Conservation (phyloP, 139 green algal genomes). For the Micractinium conductrix region DNA sequence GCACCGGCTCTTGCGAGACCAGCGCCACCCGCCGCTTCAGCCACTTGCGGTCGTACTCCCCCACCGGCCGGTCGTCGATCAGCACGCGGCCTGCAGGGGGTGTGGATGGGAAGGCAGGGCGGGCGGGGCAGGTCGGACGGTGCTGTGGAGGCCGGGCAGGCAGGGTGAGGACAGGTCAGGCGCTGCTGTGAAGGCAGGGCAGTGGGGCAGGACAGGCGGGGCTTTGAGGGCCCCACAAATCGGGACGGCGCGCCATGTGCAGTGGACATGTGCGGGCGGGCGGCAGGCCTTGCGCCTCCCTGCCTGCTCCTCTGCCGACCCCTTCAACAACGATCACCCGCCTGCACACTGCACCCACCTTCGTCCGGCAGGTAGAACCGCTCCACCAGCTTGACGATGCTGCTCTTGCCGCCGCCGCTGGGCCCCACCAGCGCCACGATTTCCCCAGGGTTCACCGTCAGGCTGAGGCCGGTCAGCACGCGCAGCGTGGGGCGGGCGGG, state of each 20-base stretch:
- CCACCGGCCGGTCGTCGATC: slow-evolving; percentile 81
- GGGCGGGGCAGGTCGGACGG: too few relatives aligned
- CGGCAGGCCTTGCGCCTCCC: too few relatives aligned
- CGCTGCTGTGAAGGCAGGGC: too few relatives aligned
- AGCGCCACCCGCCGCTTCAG: slow-evolving; percentile 64
- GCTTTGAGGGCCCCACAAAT: too few relatives aligned
- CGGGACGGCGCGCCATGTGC: too few relatives aligned
- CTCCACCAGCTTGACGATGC: slow-evolving; percentile 92
- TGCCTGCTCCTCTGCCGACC: too few relatives aligned
- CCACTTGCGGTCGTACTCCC: slow-evolving; percentile 66
- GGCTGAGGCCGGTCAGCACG: slow-evolving; percentile 69
- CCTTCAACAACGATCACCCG: too few relatives aligned
- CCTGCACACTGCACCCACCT: background rate
- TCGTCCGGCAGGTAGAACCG: slow-evolving; percentile 86
- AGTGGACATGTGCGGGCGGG: too few relatives aligned
- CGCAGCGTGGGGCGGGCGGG: slow-evolving; percentile 64
- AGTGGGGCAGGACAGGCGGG: too few relatives aligned
- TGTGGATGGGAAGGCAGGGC: too few relatives aligned
- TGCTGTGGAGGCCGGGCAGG: too few relatives aligned
- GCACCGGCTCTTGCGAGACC: slow-evolving; percentile 86
- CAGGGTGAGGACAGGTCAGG: too few relatives aligned
- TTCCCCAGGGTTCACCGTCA: slow-evolving; percentile 69
- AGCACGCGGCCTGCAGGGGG: slow-evolving; percentile 65
- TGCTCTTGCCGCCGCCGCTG: slow-evolving; percentile 87
- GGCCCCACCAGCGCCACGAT: slow-evolving; percentile 89